These are phyloP conservation scores for Sungouiella blattae DNA, from an alignment of 805 yeast genomes.

Conservation along the genomic window DNA sequence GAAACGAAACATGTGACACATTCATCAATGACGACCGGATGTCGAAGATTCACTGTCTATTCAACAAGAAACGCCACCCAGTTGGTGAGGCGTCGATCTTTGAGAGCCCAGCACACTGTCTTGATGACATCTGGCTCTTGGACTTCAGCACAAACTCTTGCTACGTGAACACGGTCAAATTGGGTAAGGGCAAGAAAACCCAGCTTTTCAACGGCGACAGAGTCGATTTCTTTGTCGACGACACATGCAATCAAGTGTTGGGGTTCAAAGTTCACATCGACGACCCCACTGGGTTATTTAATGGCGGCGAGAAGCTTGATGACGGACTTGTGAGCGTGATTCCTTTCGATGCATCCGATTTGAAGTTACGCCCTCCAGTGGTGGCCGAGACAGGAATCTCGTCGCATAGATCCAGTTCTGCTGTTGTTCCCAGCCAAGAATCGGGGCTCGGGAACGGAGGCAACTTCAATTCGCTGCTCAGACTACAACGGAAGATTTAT, in stretches of 20 bases:
- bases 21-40: slow-evolving; percentile 68
- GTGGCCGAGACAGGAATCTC: slow-evolving; percentile 12
- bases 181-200: slow-evolving; percentile 62
- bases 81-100: slow-evolving; percentile 46
- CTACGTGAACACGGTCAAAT: slow-evolving; percentile 54
- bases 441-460: slow-evolving; percentile 22
- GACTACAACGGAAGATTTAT: slow-evolving; percentile 24
- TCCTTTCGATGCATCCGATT: slow-evolving; percentile 24
- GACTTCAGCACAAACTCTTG: slow-evolving; percentile 83
- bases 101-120: slow-evolving; percentile 70
- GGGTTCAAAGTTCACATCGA: slow-evolving; percentile 51
- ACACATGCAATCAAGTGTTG: slow-evolving; percentile 45
- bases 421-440: slow-evolving; percentile 9
- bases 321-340: slow-evolving; percentile 21
- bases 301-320: slow-evolving; percentile 37
- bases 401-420: neutral
- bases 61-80: slow-evolving; percentile 61
- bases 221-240: slow-evolving; percentile 64
- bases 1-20: slow-evolving; percentile 60
- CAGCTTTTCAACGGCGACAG: slow-evolving; percentile 63
- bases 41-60: slow-evolving; percentile 79
- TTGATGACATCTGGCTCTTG: slow-evolving; percentile 74
- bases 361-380: slow-evolving; percentile 25
- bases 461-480: slow-evolving; percentile 24
- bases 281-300: slow-evolving; percentile 64